Evolutionary conservation across 2,329 filamentous ascomycete genomes (phyloP), one percentile per base, ranked within the genome.

Genomic region (Stagonosporopsis rhizophila): DNA sequence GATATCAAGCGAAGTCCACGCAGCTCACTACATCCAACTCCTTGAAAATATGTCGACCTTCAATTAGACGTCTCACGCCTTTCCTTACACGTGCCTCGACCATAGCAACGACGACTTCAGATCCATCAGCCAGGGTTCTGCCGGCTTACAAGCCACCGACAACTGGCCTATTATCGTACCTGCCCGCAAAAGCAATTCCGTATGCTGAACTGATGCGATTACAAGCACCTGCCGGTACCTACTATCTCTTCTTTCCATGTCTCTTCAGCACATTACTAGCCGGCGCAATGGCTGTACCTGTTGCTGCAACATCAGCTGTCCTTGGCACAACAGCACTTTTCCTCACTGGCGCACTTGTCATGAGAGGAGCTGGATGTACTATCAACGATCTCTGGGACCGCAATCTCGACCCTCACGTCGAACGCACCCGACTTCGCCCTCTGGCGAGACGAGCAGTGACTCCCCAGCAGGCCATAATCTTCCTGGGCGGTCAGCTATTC

Each of bases 371-470:
- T 19, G 91, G 91, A 47, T 96, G 92, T 75, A 89, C 89, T 17
- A 92, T 96, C 78, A 96, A 96, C 73, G 92, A 96, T 73, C 85
- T 96, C 46, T 93, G 91, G 89, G 92, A 96, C 75, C 86, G 91
- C 51, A 90, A 95, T 66, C 87, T 96, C 15, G 92, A 96, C 75
- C 88, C 89, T 6, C 85, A 92, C 60, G 92, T 96, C 14, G 78
- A 84, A 1, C 85, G 92, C 44, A 96, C 91, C 6, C 85, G 88
- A 14, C 80, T 91, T 28, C 87, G 92, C 15, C 92, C 92, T 3
- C 89, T 96, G 58, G 91, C 92, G 1, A 85, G 92, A 12, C 84
- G 89, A 30, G 92, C 92, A 48, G 80, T 96, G 46, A 88, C 86
- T 2, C 89, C 90, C 0, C 83, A 85, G 65, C 80, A 87, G n/a